Conservation (phyloP, 169 alveolate species). For the Babesia caballi region DNA sequence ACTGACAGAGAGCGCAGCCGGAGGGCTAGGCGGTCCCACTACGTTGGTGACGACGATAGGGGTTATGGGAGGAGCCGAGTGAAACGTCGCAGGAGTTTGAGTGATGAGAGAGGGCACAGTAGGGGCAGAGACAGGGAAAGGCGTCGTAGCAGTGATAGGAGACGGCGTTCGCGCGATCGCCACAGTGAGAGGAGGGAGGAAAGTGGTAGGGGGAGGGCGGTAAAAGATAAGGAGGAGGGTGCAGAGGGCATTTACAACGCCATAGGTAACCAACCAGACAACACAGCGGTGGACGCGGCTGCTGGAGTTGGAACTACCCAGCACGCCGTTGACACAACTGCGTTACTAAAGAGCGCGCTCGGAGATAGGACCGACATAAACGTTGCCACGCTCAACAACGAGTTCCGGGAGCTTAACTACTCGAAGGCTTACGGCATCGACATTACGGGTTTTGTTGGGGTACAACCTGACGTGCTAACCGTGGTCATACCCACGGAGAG, state of each 20-base stretch:
- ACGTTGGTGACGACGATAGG: neutral
- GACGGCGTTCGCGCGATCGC: neutral
- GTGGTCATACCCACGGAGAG: conserved; percentile 4
- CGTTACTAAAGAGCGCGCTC: neutral
- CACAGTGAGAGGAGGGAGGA: neutral
- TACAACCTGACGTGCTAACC: conserved; percentile 28
- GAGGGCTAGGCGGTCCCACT: too few species aligned
- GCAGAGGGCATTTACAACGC: neutral
- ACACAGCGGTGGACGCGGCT: neutral
- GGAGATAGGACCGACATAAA: conserved; percentile 8
- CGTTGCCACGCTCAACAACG: conserved; percentile 9
- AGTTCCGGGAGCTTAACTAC: conserved; percentile 32
- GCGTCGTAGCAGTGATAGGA: neutral
- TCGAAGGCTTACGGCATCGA: conserved; percentile 57
- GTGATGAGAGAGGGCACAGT: neutral
- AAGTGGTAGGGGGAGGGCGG: neutral
- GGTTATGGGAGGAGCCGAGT: neutral
- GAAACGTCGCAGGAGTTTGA: neutral
- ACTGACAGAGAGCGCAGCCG: too few species aligned
- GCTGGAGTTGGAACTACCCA: neutral
- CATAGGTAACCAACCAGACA: neutral
- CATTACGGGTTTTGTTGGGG: conserved; percentile 32
- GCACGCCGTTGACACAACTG: neutral
- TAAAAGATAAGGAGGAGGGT: neutral
- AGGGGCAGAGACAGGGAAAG: neutral